Base-by-base conservation (phyloP, 106 monocot species). In the Ottelia alismoides region DNA sequence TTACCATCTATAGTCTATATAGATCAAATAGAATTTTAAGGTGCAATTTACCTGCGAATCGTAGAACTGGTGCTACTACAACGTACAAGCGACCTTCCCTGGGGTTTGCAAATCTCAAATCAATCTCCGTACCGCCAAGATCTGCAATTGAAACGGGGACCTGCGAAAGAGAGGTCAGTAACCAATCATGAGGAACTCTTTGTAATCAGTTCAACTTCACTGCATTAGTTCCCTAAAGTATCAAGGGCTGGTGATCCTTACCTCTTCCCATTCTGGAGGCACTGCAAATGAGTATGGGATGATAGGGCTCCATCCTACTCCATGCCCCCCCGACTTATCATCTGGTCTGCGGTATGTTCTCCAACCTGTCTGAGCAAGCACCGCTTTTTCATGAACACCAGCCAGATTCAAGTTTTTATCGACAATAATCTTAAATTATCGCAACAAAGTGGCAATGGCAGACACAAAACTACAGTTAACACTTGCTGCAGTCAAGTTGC, bases 81-180 rank as follows among this genome's bases (percentile, higher is more conserved):
- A 93, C 81, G 74, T 73, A 93, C 24, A 93, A 65, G 2, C 88
- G 87, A 3, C 93, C 93, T 71, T 92, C 70, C 59, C 84, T 53
- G 31, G 88, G 31, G 61, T 45, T 84, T 45, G 73, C 76, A 64
- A 93, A 93, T 66, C 93, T 77, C 55, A 93, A 71, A 60, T 93
- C 93, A 45, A 93, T 93, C 77, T 93, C 93, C n/a, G 93, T 93
- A 22, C 93, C 93, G 21, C 88, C 93, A 45, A 93, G 93, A 68
- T 93, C 93, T 25, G 93, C 88, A 62, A 93, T 93, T 11, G 93
- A 93, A 45, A 93, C 93, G 3, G 93, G 93, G 62, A 93, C 93
- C 92, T 93, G 26, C 53, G 57, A 19, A n/a, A n/a, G n/a, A n/a
- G n/a, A n/a, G n/a, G n/a, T n/a, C n/a, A n/a, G n/a, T n/a, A n/a